Evolutionary conservation across 2,329 filamentous ascomycete genomes (phyloP).

Genomic region (Scortechinia acanthostroma): DNA sequence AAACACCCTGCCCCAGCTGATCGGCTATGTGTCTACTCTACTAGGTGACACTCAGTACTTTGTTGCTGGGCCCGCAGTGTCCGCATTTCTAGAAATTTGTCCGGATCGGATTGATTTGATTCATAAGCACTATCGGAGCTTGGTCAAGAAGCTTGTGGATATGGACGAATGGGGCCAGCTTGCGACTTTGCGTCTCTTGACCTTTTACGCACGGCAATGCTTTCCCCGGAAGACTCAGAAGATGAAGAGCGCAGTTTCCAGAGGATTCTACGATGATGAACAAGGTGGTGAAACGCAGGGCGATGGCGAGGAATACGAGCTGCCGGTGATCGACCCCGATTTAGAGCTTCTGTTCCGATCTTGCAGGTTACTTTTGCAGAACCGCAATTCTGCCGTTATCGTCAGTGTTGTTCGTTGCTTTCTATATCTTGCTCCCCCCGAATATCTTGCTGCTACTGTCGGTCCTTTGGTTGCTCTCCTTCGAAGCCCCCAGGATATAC

Average conservation of each 20-base stretch:
- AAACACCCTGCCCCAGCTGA: conserved; percentile 75
- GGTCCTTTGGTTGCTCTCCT: conserved; percentile 82
- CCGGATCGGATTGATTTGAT: conserved; percentile 81
- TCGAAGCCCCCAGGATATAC: conserved; percentile 77
- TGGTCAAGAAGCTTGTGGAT: conserved; percentile 87
- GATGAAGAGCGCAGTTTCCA: conserved; percentile 31
- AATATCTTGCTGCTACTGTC: conserved; percentile 69
- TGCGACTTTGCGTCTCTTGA: conserved; percentile 74
- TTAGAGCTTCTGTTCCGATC: conserved; percentile 73
- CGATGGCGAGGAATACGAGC: conserved; percentile 38
- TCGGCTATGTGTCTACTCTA: conserved; percentile 73
- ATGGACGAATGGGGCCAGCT: conserved; percentile 99
- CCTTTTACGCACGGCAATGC: conserved; percentile 76
- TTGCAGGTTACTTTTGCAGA: conserved; percentile 80
- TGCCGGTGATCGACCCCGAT: conserved; percentile 70
- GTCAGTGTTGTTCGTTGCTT: conserved; percentile 81
- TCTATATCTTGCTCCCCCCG: conserved; percentile 72
- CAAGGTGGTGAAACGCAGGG: conserved; percentile 72
- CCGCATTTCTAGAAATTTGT: conserved; percentile 82
- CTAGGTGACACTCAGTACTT: conserved; percentile 91
- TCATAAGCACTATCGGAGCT: conserved; percentile 77
- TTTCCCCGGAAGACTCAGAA: conserved; percentile 68
- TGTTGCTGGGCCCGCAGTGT: conserved; percentile 88
- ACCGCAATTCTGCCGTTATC: conserved; percentile 86
- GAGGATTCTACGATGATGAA: conserved; percentile 44